Percentiles rank a stretch among this genome's conserved stretches.
Conservation (phyloP, 2,329 filamentous ascomycete species). For the Cercospora janseana region DNA sequence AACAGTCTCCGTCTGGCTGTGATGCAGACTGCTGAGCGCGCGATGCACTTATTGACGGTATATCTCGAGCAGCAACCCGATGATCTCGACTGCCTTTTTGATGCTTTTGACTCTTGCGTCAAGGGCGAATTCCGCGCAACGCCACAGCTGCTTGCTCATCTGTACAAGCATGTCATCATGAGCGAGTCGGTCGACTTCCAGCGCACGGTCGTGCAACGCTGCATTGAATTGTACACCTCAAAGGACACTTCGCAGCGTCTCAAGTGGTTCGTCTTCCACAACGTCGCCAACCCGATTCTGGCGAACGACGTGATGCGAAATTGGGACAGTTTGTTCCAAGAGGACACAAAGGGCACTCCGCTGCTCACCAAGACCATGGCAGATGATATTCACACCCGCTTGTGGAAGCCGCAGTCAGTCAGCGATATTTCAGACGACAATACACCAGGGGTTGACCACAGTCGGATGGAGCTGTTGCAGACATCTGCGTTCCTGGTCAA, state of each 20-base stretch:
- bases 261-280: slow-evolving; percentile 87
- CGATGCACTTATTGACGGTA: slow-evolving; percentile 80
- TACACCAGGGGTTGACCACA: slow-evolving; percentile 87
- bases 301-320: slow-evolving; percentile 92
- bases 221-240: slow-evolving; percentile 80
- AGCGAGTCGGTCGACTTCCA: slow-evolving; percentile 84
- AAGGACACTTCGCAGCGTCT: slow-evolving; percentile 79
- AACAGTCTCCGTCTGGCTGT: slow-evolving; percentile 74
- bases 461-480: slow-evolving; percentile 91
- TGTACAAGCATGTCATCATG: slow-evolving; percentile 80
- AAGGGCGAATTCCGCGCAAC: slow-evolving; percentile 76
- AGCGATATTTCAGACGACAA: slow-evolving; percentile 77
- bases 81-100: slow-evolving; percentile 73
- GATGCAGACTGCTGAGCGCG: slow-evolving; percentile 83
- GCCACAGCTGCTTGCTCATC: slow-evolving; percentile 73
- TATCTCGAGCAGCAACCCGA: slow-evolving; percentile 69
- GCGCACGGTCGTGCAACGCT: slow-evolving; percentile 76
- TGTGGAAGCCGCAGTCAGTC: slow-evolving; percentile 83
- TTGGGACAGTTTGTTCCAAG: slow-evolving; percentile 58
- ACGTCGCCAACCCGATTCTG: slow-evolving; percentile 92
- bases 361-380: slow-evolving; percentile 85
- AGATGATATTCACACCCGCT: slow-evolving; percentile 83
- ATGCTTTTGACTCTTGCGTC: slow-evolving; percentile 79
- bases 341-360: slow-evolving; percentile 59
- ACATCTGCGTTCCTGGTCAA: slow-evolving; percentile 93